Evolutionary conservation across 2,329 filamentous ascomycete genomes (phyloP).

Genomic region (Simplicillium aogashimaense): DNA sequence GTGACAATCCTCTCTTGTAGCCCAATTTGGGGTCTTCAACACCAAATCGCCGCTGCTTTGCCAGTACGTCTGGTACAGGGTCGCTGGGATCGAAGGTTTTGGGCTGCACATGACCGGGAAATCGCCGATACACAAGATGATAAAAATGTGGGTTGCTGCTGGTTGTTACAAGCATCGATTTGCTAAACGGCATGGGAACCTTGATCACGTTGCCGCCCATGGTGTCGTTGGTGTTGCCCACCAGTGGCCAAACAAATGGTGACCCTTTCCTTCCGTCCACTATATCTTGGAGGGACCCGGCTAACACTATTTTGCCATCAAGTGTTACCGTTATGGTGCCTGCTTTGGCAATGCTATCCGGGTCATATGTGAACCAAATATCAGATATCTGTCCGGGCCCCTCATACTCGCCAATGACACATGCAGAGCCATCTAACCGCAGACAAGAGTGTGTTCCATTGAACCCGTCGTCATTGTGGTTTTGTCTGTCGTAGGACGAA

Average conservation of each 20-base stretch:
- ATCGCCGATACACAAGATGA: background rate
- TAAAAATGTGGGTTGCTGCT: background rate
- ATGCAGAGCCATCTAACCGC: background rate
- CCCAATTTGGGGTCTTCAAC: background rate
- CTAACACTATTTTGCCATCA: background rate
- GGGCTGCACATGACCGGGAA: background rate
- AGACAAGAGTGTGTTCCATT: background rate
- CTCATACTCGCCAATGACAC: background rate
- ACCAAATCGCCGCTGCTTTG: background rate
- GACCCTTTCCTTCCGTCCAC: background rate
- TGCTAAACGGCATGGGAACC: background rate
- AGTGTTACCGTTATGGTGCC: background rate
- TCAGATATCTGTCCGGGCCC: background rate
- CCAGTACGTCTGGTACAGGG: background rate
- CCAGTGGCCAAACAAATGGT: background rate
- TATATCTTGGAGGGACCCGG: background rate
- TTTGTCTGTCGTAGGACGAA: background rate
- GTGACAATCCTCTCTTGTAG: background rate
- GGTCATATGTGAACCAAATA: background rate
- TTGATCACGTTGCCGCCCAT: constrained; percentile 1
- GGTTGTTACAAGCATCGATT: background rate
- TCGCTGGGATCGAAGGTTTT: background rate
- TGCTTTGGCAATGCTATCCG: background rate
- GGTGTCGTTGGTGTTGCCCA: background rate
- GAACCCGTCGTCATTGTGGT: background rate